Evolutionary conservation across 2,329 filamentous ascomycete species (phyloP).

Genomic region (Aspergillus ustus): DNA sequence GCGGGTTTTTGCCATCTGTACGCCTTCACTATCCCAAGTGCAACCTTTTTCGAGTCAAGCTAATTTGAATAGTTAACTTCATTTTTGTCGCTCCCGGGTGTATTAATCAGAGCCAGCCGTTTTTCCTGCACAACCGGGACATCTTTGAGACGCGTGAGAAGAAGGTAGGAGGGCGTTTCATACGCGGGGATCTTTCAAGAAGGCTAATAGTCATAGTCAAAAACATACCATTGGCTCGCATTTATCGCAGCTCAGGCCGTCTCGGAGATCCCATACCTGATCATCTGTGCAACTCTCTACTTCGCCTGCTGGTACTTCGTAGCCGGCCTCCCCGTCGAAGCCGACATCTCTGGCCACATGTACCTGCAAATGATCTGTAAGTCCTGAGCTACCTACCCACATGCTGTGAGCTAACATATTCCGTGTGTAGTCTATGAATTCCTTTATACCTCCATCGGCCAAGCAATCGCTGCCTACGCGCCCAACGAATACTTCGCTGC

Average conservation of each 20-base stretch:
- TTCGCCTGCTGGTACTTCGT: conserved; percentile 64
- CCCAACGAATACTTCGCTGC: conserved; percentile 65
- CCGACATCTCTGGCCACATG: conserved; percentile 42
- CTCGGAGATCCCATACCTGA: conserved; percentile 53
- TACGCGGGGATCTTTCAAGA: neutral
- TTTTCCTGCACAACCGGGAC: conserved; percentile 61
- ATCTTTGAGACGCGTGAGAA: conserved; percentile 65
- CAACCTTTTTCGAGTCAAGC: neutral
- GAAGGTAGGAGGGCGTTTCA: conserved; percentile 40
- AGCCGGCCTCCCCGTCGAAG: conserved; percentile 49
- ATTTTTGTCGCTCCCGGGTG: conserved; percentile 65
- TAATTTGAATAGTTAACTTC: conserved; percentile 54
- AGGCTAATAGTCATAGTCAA: conserved; percentile 42
- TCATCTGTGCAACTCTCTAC: conserved; percentile 51
- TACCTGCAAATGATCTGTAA: conserved; percentile 47
- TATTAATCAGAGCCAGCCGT: conserved; percentile 62
- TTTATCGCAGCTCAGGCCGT: conserved; percentile 60
- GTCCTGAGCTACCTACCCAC: neutral
- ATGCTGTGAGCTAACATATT: neutral
- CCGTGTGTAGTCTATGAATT: conserved; percentile 44
- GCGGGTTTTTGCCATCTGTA: conserved; percentile 60
- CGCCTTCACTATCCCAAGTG: neutral
- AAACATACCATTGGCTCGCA: conserved; percentile 65
- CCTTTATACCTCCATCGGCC: conserved; percentile 50
- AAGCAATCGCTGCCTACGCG: conserved; percentile 62